A percentile compares a stretch with the other conserved stretches of the same genome.
These are phyloP conservation scores for Calonectria multiphialidica DNA, from an alignment of 2,329 filamentous ascomycete genomes.

Conservation along the genomic window DNA sequence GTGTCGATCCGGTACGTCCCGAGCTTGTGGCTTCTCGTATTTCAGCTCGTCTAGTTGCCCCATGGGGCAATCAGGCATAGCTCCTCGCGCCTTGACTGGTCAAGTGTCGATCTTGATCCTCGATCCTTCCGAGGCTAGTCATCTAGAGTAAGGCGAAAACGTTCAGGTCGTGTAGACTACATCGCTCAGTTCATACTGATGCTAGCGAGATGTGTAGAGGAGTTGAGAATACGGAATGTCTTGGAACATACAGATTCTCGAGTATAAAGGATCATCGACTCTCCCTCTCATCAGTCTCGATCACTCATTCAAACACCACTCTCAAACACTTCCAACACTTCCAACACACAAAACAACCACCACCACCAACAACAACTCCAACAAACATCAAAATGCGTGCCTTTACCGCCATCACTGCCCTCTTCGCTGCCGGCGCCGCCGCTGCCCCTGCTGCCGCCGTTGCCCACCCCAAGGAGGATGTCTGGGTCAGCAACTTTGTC, in stretches of 20 bases:
- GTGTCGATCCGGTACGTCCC: background rate
- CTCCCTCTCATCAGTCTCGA: background rate
- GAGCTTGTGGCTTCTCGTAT: background rate
- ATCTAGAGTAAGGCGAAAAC: background rate
- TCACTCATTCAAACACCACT: background rate
- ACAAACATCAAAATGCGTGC: background rate
- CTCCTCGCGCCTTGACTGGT: background rate
- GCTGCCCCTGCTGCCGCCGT: background rate
- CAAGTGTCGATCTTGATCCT: background rate
- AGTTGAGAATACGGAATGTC: background rate
- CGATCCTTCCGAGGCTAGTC: background rate
- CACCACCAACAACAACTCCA: background rate
- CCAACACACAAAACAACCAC: background rate
- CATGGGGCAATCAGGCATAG: background rate
- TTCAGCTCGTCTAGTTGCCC: background rate
- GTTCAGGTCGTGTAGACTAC: background rate
- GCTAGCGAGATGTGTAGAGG: background rate
- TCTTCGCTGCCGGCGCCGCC: background rate
- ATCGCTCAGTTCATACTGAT: background rate
- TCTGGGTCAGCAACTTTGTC: conserved; percentile 1
- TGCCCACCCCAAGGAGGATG: conserved; percentile 1
- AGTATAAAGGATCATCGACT: background rate
- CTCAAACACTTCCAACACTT: background rate
- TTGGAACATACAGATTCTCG: background rate
- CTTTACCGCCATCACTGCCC: background rate